phyloP scores from a whole-genome alignment of 2,329 filamentous ascomycete genomes.

The Lecanosticta acicola region DNA sequence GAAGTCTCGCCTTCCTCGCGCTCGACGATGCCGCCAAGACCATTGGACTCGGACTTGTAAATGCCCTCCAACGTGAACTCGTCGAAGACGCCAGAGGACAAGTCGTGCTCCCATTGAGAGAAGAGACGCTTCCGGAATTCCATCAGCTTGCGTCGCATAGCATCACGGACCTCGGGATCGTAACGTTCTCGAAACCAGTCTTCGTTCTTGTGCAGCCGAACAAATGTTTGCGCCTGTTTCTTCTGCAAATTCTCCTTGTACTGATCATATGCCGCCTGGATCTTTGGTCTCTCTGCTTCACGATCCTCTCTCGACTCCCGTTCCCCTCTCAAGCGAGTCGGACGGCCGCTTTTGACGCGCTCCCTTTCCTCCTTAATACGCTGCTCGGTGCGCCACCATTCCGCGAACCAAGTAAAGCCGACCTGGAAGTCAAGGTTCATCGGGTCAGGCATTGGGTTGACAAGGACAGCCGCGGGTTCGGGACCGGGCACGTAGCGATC shows the following conservation, averaged over 20 bases:
- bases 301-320: conserved; percentile 67
- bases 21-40: conserved; percentile 75
- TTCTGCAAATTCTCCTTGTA: conserved; percentile 62
- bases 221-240: conserved; percentile 66
- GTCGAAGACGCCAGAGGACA: conserved; percentile 81
- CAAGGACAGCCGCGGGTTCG: conserved; percentile 46
- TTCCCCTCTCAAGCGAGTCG: conserved; percentile 57
- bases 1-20: conserved; percentile 95
- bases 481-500: conserved; percentile 80
- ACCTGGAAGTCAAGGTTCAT: conserved; percentile 71
- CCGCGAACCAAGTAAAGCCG: conserved; percentile 77
- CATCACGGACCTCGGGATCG: conserved; percentile 71
- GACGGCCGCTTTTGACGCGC: conserved; percentile 60
- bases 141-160: conserved; percentile 68
- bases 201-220: conserved; percentile 85
- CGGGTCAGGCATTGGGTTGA: conserved; percentile 67
- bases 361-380: conserved; percentile 78
- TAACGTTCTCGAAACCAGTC: conserved; percentile 99
- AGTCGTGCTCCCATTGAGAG: conserved; percentile 80
- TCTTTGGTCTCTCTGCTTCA: conserved; percentile 71
- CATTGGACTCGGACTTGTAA: conserved; percentile 87
- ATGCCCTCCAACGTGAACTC: conserved; percentile 92
- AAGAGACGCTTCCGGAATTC: conserved; percentile 75
- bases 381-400: conserved; percentile 81
- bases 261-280: conserved; percentile 62